A percentile compares a stretch with the other conserved stretches of the same genome.
Evolutionary conservation across 2,329 filamentous ascomycete genomes (phyloP).

Genomic region (Colletotrichum viniferum): DNA sequence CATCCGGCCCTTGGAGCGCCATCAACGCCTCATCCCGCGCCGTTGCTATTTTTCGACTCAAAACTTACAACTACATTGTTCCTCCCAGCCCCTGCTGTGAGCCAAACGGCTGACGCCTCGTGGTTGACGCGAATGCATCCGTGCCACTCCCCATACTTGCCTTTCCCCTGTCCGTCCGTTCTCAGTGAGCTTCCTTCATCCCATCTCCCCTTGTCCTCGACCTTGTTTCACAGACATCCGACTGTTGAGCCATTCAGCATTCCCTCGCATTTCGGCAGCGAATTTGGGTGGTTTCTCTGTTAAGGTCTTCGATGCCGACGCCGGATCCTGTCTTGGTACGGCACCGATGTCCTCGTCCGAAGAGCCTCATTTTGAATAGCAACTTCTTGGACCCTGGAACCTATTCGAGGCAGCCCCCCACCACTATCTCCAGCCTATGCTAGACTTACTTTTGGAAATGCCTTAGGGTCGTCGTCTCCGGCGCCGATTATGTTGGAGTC

Average conservation of each 20-base stretch:
- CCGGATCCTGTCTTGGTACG: not conserved
- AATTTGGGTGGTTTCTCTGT: too few relatives aligned
- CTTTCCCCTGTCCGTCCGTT: not conserved
- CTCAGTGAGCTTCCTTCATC: not conserved
- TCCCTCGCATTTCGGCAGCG: not conserved
- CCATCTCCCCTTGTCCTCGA: not conserved
- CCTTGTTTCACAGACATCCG: not conserved
- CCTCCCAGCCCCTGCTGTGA: not conserved
- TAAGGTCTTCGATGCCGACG: not conserved
- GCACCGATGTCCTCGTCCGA: not conserved
- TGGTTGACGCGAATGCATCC: not conserved
- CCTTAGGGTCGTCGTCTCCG: not conserved
- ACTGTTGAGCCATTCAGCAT: not conserved
- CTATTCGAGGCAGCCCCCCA: not conserved
- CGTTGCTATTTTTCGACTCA: not conserved
- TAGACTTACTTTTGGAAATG: not conserved
- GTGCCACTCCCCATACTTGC: not conserved
- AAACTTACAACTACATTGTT: not conserved
- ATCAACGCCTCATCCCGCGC: not conserved
- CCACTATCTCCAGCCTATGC: not conserved
- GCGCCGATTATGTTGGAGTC: not conserved
- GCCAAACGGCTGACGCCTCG: not conserved
- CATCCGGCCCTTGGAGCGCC: not conserved
- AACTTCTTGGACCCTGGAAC: not conserved
- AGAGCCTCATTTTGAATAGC: not conserved